Evolutionary conservation across 1,284 basidiomycete genomes (phyloP).

Genomic region (Meira miltonrushii): DNA sequence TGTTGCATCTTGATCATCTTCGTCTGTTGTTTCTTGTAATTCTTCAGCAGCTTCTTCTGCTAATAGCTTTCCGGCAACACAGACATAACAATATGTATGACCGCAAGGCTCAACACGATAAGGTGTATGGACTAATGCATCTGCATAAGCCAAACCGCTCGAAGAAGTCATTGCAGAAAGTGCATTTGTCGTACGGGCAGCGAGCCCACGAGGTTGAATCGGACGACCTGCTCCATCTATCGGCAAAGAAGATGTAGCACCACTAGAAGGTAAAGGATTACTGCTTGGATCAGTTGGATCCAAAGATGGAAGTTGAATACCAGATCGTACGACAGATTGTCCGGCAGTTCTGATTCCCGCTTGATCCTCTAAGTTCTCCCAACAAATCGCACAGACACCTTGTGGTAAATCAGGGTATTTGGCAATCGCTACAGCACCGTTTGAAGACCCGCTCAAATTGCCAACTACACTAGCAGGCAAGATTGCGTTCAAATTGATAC

Average conservation of each 20-base stretch:
- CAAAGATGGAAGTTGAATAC: conserved; percentile 26
- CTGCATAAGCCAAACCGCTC: conserved; percentile 40
- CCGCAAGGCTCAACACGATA: conserved; percentile 46
- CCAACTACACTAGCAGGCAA: conserved; percentile 9
- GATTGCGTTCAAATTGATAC: conserved; percentile 6
- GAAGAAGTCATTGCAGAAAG: conserved; percentile 22
- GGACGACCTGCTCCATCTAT: background rate
- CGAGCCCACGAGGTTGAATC: too few species aligned
- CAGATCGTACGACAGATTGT: conserved; percentile 3
- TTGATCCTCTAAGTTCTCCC: conserved; percentile 31
- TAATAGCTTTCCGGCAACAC: conserved; percentile 41
- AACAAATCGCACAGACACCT: conserved; percentile 46
- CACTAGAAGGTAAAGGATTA: background rate
- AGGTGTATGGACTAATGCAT: conserved; percentile 35
- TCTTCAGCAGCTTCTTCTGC: conserved; percentile 46
- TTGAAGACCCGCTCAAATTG: background rate
- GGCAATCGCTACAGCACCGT: conserved; percentile 9
- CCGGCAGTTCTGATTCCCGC: conserved; percentile 24
- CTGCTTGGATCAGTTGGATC: conserved; percentile 39
- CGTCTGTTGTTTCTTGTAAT: conserved; percentile 30
- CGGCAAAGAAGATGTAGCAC: background rate
- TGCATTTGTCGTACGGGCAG: background rate
- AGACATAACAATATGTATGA: conserved; percentile 48
- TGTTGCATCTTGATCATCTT: background rate
- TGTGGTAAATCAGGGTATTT: conserved; percentile 36